Conservation (phyloP, 345 rosid species). For the Noccaea bulbosa region DNA sequence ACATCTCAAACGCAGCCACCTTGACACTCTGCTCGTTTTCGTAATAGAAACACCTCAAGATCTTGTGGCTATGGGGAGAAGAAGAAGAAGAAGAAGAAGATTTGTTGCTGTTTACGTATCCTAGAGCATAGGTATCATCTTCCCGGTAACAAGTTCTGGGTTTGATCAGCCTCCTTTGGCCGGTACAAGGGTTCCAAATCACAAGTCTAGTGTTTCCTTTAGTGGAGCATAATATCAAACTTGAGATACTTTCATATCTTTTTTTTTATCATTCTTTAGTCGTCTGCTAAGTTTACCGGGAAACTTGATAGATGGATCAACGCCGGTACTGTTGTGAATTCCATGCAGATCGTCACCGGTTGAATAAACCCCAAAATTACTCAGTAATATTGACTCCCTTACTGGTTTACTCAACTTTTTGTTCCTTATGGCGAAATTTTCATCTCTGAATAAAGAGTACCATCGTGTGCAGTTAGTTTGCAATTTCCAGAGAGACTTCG, state of each 20-base stretch:
- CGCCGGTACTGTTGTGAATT: background rate
- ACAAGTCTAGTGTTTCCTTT: background rate
- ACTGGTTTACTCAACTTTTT: background rate
- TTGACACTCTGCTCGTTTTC: background rate
- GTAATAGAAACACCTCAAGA: background rate
- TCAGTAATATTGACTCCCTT: background rate
- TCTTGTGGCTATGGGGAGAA: conserved; percentile 5
- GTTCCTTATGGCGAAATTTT: background rate
- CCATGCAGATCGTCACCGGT: background rate
- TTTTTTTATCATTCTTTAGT: background rate
- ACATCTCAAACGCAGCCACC: background rate
- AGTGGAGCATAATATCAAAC: background rate
- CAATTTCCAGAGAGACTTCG: background rate
- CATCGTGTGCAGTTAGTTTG: background rate
- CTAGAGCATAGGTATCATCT: background rate
- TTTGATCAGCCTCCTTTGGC: background rate
- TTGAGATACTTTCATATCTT: background rate
- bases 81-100: background rate
- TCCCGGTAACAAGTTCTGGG: background rate
- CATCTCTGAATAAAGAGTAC: background rate
- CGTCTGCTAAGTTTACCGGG: background rate
- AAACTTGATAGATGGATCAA: background rate
- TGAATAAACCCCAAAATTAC: background rate
- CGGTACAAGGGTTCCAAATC: conserved; percentile 9
- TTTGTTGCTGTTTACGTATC: background rate